A percentile compares a stretch with the other conserved stretches of the same genome.
Evolutionary conservation across 139 green algal species (phyloP).

Genomic region (Astrephomene gubernaculifera): DNA sequence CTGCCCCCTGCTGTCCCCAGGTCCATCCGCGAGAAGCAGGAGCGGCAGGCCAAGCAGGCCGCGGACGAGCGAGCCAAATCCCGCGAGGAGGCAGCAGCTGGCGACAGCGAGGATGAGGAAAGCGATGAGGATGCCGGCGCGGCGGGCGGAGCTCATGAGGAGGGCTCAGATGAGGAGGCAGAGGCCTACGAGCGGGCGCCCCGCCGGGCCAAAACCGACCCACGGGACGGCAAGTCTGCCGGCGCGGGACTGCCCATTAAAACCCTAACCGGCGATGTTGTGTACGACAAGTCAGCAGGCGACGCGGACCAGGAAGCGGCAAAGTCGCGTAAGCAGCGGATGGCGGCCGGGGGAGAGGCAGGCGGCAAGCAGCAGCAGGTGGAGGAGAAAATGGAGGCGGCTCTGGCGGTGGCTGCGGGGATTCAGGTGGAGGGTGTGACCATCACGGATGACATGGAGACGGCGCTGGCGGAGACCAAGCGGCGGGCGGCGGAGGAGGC

Average conservation of each 20-base stretch:
- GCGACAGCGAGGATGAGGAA: not conserved
- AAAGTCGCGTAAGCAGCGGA: too few relatives aligned
- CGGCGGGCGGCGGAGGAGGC: conserved; percentile 35
- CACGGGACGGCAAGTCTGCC: not conserved
- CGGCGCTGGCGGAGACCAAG: conserved; percentile 35
- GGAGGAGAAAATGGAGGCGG: conserved; percentile 3
- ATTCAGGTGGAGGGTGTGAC: conserved; percentile 60
- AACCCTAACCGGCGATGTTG: conserved; percentile 58
- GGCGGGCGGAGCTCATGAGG: not conserved
- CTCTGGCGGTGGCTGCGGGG: conserved; percentile 1
- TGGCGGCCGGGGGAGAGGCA: not conserved
- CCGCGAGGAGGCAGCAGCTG: not conserved
- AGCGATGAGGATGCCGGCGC: not conserved
- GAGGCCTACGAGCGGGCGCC: conserved; percentile 29
- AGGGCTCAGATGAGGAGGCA: conserved; percentile 3
- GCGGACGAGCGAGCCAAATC: conserved; percentile 8
- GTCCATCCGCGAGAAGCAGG: conserved; percentile 39
- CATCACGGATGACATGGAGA: conserved; percentile 66
- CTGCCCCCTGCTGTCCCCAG: too few relatives aligned
- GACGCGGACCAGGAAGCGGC: not conserved
- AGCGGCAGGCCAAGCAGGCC: conserved; percentile 8
- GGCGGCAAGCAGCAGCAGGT: not conserved
- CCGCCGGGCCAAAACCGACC: conserved; percentile 8
- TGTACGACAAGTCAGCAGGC: conserved; percentile 50
- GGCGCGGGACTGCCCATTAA: conserved; percentile 76